Percentiles rank a stretch among this genome's conserved stretches.
phyloP scores from a whole-genome alignment of 2,329 filamentous ascomycete genomes.

The Cucurbitaria berberidis region DNA sequence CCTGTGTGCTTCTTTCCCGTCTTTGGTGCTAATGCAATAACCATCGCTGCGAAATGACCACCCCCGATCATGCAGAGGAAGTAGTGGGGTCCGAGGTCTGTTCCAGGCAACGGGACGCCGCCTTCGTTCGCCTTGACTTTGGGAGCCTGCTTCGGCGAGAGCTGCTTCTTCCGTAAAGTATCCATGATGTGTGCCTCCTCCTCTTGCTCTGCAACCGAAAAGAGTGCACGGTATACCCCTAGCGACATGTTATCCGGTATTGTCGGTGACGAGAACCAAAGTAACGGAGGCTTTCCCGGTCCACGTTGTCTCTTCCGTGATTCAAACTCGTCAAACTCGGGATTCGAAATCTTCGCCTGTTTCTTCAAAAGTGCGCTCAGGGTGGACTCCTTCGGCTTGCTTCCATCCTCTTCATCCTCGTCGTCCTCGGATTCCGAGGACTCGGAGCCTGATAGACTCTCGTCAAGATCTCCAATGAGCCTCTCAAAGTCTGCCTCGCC shows the following conservation, averaged over 20 bases:
- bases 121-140: conserved; percentile 59
- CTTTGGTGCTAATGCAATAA: conserved; percentile 85
- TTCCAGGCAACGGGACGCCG: conserved; percentile 62
- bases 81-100: conserved; percentile 78
- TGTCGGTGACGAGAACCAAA: conserved; percentile 83
- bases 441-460: conserved; percentile 88
- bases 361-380: conserved; percentile 80
- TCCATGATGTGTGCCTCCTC: conserved; percentile 67
- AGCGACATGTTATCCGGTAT: conserved; percentile 81
- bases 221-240: conserved; percentile 83
- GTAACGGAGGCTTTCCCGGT: conserved; percentile 72
- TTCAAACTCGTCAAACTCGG: conserved; percentile 56
- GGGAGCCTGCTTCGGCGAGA: conserved; percentile 64
- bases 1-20: conserved; percentile 72
- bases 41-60: conserved; percentile 96
- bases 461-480: conserved; percentile 82
- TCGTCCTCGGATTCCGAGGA: conserved; percentile 75
- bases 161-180: conserved; percentile 76
- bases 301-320: conserved; percentile 60
- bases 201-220: conserved; percentile 74
- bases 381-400: conserved; percentile 68
- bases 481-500: conserved; percentile 85
- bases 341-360: conserved; percentile 74
- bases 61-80: conserved; percentile 99
- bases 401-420: conserved; percentile 63